Evolutionary conservation across 2,329 filamentous ascomycete species (phyloP).

Genomic region (Beauveria bassiana): DNA sequence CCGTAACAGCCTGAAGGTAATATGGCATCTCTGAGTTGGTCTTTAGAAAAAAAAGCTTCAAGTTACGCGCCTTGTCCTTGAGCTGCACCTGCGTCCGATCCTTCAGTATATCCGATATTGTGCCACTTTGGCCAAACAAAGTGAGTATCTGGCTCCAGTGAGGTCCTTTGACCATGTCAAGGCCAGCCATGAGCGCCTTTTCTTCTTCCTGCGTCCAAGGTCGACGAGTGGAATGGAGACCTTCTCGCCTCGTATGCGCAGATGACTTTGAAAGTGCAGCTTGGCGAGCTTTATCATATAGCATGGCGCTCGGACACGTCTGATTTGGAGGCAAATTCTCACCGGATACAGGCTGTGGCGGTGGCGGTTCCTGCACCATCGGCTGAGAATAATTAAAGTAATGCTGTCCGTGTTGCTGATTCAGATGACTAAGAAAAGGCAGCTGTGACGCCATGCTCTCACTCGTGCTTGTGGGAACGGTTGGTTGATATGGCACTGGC

Average conservation of each 20-base stretch:
- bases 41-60: conserved; percentile 89
- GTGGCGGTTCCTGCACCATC: conserved; percentile 15
- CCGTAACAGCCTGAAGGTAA: conserved; percentile 80
- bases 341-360: conserved; percentile 17
- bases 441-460: conserved; percentile 29
- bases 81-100: conserved; percentile 86
- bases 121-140: conserved; percentile 71
- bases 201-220: conserved; percentile 89
- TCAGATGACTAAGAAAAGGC: conserved; percentile 29
- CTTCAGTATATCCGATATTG: conserved; percentile 73
- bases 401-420: conserved; percentile 27
- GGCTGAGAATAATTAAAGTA: conserved; percentile 27
- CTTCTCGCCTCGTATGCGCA: conserved; percentile 47
- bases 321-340: conserved; percentile 48
- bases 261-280: conserved; percentile 50
- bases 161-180: conserved; percentile 82
- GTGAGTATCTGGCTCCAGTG: conserved; percentile 90
- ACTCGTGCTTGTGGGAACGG: conserved; percentile 31
- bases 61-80: conserved; percentile 84
- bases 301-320: conserved; percentile 43
- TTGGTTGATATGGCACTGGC: conserved; percentile 35
- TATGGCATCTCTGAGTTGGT: conserved; percentile 85
- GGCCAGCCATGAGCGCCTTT: conserved; percentile 78
- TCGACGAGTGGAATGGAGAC: conserved; percentile 56
- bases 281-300: conserved; percentile 53